Conservation (phyloP, 306 rosid genomes). For the Ammopiptanthus mongolicus region DNA sequence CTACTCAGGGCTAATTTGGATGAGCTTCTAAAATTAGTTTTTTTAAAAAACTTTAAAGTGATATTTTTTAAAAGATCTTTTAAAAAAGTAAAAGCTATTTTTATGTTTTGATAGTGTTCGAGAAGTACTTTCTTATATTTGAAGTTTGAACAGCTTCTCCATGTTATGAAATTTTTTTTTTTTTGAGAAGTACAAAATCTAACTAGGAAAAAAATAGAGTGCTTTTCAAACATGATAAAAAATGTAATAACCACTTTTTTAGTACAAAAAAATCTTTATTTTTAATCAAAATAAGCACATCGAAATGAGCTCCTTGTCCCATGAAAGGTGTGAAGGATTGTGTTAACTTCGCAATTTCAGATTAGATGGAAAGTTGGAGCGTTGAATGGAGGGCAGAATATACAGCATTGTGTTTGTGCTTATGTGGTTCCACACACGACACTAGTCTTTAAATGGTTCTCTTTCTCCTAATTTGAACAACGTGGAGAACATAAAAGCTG, state of each 20-base stretch:
- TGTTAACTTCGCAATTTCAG: neutral
- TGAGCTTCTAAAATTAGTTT: neutral
- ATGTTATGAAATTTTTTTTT: neutral
- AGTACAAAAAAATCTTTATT: too few species aligned
- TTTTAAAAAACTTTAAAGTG: neutral
- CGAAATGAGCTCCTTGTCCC: neutral
- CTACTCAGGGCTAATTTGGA: neutral
- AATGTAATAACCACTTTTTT: too few species aligned
- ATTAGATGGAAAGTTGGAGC: neutral
- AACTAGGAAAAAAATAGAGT: neutral
- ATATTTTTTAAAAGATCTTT: neutral
- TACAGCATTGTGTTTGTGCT: neutral
- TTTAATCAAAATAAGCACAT: too few species aligned
- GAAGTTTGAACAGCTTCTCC: neutral
- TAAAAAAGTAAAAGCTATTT: neutral
- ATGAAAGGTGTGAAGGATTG: neutral
- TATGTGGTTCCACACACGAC: neutral
- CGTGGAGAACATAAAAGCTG: neutral
- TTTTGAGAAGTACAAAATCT: neutral
- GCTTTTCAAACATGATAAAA: neutral
- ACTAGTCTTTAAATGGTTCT: neutral
- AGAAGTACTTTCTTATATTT: too few species aligned
- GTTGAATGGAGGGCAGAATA: neutral
- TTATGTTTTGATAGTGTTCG: too few species aligned
- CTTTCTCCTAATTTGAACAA: neutral